Conservation (phyloP, 139 green algal species). For the Microglena sp. region DNA sequence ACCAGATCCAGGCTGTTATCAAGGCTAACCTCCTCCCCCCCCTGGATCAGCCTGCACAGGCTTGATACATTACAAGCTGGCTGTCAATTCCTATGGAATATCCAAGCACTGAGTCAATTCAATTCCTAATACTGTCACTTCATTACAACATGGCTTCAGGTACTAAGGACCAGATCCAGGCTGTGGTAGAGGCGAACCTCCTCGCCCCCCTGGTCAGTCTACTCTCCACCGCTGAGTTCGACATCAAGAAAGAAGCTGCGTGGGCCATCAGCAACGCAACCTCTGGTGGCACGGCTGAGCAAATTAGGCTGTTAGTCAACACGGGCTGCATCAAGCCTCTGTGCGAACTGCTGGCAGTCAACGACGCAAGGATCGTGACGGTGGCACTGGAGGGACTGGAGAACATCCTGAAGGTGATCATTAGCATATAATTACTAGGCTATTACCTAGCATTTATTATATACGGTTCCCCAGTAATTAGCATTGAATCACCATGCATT, state of each 20-base stretch:
- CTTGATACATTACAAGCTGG: constrained; percentile 82
- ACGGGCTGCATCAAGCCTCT: constrained; percentile 88
- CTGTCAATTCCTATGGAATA: no score
- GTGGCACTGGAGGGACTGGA: constrained; percentile 97
- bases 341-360: constrained; percentile 87
- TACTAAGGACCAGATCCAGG: constrained; percentile 98
- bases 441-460: no score
- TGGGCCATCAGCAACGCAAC: constrained; percentile 99
- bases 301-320: constrained; percentile 82
- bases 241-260: constrained; percentile 99
- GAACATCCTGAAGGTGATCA: constrained; percentile 99
- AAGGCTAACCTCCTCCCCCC: constrained; percentile 83
- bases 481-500: no score
- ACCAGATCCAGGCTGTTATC: constrained; percentile 97
- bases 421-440: no score
- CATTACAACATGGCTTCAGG: no score
- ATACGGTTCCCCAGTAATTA: no score
- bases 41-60: constrained; percentile 66
- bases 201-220: constrained; percentile 84
- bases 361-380: constrained; percentile 89
- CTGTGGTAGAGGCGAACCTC: constrained; percentile 83
- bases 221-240: constrained; percentile 89
- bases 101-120: no score
- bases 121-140: no score
- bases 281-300: constrained; percentile 73